Conservation (phyloP, 306 rosid genomes). For the Betula pendula region DNA sequence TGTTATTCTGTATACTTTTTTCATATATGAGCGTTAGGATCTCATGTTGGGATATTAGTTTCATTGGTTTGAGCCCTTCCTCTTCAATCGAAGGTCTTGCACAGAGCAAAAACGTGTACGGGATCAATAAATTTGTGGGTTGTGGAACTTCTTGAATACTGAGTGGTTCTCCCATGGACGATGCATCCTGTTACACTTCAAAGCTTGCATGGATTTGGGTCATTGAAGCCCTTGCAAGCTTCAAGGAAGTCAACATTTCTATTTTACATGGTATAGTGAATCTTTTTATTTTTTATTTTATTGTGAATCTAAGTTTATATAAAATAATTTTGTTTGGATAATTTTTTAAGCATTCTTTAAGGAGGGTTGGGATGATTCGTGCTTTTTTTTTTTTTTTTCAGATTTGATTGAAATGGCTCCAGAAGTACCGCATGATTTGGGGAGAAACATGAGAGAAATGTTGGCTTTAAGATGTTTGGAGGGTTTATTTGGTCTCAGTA, state of each 20-base stretch:
- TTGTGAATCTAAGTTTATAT: no score
- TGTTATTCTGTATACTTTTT: not conserved
- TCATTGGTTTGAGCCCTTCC: not conserved
- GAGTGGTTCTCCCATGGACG: conserved; percentile 36
- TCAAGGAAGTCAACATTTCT: conserved; percentile 32
- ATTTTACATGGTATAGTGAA: conserved; percentile 42
- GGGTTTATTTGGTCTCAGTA: conserved; percentile 32
- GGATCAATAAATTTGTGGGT: not conserved
- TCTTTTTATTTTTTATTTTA: not conserved
- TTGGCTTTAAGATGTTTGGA: conserved; percentile 77
- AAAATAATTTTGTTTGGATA: not conserved
- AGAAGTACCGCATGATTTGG: conserved; percentile 29
- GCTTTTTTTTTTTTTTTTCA: conserved; percentile 24
- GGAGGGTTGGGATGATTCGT: not conserved
- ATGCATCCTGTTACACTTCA: conserved; percentile 31
- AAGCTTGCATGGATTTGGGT: conserved; percentile 64
- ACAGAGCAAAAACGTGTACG: not conserved
- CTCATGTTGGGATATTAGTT: not conserved
- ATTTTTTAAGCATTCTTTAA: not conserved
- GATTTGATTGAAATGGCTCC: conserved; percentile 53
- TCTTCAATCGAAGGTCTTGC: not conserved
- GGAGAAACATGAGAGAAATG: conserved; percentile 51
- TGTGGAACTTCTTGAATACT: conserved; percentile 15
- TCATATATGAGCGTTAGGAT: not conserved
- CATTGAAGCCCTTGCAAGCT: conserved; percentile 61